These are phyloP conservation scores for Pleurotus sapidus DNA, from an alignment of 768 basidiomycete genomes.

Conservation along the genomic window DNA sequence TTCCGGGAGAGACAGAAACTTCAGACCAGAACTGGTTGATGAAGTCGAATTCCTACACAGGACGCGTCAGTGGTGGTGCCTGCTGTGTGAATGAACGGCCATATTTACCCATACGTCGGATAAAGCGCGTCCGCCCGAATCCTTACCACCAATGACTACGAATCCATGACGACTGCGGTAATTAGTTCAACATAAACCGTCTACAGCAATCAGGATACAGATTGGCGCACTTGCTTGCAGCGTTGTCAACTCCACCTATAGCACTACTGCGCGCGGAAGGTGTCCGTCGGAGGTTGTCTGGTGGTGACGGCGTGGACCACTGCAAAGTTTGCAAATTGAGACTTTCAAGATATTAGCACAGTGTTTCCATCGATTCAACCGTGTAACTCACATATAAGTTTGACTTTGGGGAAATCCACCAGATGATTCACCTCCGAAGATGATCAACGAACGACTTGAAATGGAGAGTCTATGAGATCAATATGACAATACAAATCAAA, in stretches of 20 bases:
- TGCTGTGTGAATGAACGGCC: neutral
- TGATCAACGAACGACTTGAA: slow-evolving; percentile 52
- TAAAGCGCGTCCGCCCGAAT: slow-evolving; percentile 46
- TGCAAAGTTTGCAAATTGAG: slow-evolving; percentile 57
- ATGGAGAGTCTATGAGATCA: slow-evolving; percentile 28
- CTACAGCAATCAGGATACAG: neutral
- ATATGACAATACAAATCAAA: slow-evolving; percentile 4
- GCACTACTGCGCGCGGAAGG: slow-evolving; percentile 68
- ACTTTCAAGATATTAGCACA: slow-evolving; percentile 26
- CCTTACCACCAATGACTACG: slow-evolving; percentile 71
- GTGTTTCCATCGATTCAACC: no score
- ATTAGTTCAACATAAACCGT: slow-evolving; percentile 11
- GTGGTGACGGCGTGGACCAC: slow-evolving; percentile 60
- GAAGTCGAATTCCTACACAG: slow-evolving; percentile 71
- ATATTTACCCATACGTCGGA: slow-evolving; percentile 71
- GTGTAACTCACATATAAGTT: slow-evolving; percentile 60
- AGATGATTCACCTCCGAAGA: slow-evolving; percentile 76
- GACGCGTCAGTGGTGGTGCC: slow-evolving; percentile 1
- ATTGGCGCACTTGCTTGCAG: slow-evolving; percentile 74
- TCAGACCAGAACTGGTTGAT: slow-evolving; percentile 73
- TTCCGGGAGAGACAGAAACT: slow-evolving; percentile 46
- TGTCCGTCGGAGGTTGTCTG: slow-evolving; percentile 37
- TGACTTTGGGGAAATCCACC: slow-evolving; percentile 58
- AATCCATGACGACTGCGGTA: slow-evolving; percentile 65
- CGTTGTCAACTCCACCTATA: slow-evolving; percentile 65